Base-by-base conservation (phyloP, 2,329 filamentous ascomycete genomes). In the Colletotrichum sp. region DNA sequence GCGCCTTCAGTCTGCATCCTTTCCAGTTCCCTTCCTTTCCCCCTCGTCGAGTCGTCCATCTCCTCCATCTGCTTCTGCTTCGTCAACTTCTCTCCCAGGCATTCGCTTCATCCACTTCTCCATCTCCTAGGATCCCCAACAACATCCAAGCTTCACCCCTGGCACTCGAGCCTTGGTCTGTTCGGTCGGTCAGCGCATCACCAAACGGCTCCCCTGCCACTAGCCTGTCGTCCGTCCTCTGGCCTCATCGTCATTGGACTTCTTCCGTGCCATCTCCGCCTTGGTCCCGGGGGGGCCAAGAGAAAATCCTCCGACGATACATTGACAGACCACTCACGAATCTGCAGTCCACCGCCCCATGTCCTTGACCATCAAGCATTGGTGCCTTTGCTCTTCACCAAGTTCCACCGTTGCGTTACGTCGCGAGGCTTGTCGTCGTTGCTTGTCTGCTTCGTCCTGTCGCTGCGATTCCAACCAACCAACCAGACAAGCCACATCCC, bases 181-280 rank as follows among this genome's bases (percentile, higher is more conserved):
- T 70, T 27, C 56, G 6, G 55, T 52, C 56, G 25, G 32, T 58
- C 66, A 58, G 66, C 66, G 30, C 30, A n/a, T 27, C 61, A 52
- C 10, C 36, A 34, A 65, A 52, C 43, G 1, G 43, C 43, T n/a
- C 12, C 39, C 65, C 52, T 68, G 52, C 13, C 28, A 43, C 43
- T 28, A 30, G 56, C 71, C 27, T 56, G 62, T 75, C 73, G 64
- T 58, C 64, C 62, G 30, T 68, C 67, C 28, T 66, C 67, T 69
- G 10, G 32, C 71, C 9, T 28, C 48, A 8, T 60, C 36, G 32
- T 48, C 58, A 36, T 70, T 70, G 66, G 34, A 32, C n/a, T 28
- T 67, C 61, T 27, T 48, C 60, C 69, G 22, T 74, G 68, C 60
- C 52, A 61, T 66, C 28, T 70, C 66, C 66, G 66, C 36, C 43